Base-by-base conservation (phyloP, 2,329 filamentous ascomycete genomes). In the Cercospora canescens region DNA sequence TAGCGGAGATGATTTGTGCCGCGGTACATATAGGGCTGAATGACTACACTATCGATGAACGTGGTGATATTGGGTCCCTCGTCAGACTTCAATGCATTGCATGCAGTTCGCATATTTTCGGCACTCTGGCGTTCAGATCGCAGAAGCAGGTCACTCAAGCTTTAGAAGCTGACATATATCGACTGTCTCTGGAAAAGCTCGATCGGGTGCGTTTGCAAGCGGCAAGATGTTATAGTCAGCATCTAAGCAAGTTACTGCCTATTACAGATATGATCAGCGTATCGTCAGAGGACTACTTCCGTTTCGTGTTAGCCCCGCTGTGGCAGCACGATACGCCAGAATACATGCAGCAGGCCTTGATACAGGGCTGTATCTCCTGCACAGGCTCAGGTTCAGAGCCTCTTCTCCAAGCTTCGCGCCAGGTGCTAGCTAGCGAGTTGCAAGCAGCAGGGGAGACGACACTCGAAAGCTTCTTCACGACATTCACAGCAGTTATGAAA, bases 41-140 rank as follows among this genome's bases (percentile, higher is more conserved):
- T 70, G 94, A 99, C 76, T 98, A 98, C 75, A 96, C 92, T 0
- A 94, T 92, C 3, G 94, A 92, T 70, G 89, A 94, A 14, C 85
- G 93, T 64, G 95, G 95, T 16, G 95, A 99, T 74, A 86, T 98
- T 57, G 95, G 95, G 5, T 96, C 94, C 0, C 87, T 94, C 60
- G 91, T 96, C 4, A 87, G 95, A 3, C 82, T 94, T 5, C 90
- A 94, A 77, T 94, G 92, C 26, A 85, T 97, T 12, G 85, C 87
- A 66, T 88, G 87, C 2, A 82, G 93, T 7, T 68, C 64, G 1
- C 41, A 55, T 18, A 65, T 74, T 18, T 58, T 72, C 16, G 28
- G 35, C 4, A 55, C 39, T 21, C 18, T 11, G 16, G 41, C 62
- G 6, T 69, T 72, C 56, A 11, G 32, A 2, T 8, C 48, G 5